Percentiles rank a stretch among this genome's conserved stretches.
Evolutionary conservation across 164 flowering plant genomes (phyloP).

Genomic region (Akebia trifoliata): DNA sequence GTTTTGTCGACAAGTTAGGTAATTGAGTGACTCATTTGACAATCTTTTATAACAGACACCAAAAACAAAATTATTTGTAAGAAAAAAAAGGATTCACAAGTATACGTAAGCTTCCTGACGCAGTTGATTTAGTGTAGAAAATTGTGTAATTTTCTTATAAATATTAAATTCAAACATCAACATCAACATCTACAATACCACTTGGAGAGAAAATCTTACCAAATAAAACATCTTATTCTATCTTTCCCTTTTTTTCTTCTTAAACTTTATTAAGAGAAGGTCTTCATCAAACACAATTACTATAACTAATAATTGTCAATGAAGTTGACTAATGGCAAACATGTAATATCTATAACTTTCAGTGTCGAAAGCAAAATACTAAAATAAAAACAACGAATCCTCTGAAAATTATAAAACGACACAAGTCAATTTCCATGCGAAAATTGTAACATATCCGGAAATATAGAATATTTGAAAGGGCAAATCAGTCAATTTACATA

Average conservation of each 20-base stretch:
- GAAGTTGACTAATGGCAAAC: not conserved
- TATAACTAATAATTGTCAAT: not conserved
- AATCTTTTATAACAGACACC: not conserved
- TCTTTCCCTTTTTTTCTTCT: no score
- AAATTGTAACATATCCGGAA: slow-evolving; percentile 7
- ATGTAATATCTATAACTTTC: not conserved
- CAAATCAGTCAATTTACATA: slow-evolving; percentile 34
- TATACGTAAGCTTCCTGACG: not conserved
- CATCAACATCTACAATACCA: not conserved
- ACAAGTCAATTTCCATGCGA: slow-evolving; percentile 18
- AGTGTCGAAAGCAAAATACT: no score
- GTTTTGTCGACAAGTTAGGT: no score
- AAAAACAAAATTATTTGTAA: no score
- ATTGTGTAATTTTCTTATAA: not conserved
- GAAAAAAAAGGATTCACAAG: no score
- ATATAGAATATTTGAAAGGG: slow-evolving; percentile 18
- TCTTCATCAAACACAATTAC: not conserved
- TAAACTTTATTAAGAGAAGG: not conserved
- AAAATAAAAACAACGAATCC: not conserved
- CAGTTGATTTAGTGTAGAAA: not conserved
- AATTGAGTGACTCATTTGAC: no score
- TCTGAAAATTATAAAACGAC: slow-evolving; percentile 10
- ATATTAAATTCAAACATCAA: not conserved
- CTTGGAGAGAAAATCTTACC: no score
- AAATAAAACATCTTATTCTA: no score